Evolutionary conservation across 345 rosid species (phyloP), one percentile per base, ranked within the genome.

Genomic region (Gossypium sturtianum): DNA sequence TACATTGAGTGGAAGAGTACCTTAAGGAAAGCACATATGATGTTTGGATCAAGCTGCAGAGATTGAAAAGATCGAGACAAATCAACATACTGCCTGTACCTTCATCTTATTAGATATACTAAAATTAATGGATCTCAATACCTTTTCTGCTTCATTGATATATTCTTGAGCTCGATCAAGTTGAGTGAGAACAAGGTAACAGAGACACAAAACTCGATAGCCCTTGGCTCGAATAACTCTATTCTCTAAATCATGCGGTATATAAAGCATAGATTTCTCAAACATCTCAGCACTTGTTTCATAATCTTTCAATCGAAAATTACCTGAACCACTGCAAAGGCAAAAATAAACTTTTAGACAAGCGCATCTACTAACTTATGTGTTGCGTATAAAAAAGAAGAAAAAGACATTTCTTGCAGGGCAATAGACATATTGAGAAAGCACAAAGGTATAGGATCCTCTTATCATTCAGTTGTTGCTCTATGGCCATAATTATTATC

Each of bases 211-310:
- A 75, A 93, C 97, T 83, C 98, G 89, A 80, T 89, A 95, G 15
- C 99, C 93, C 86, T 93, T 93, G 66, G 98, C 99, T 75, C 98
- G 85, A 71, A 86, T 84, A 75, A 70, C 83, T 87, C 89, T 89
- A 74, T 84, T 87, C 72, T 91, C 97, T 10, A 84, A 62, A 76
- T 87, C 86, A 82, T 81, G 79, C 45, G 99, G 92, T 76, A 90
- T 82, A 79, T 91, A 95, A 65, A 95, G 98, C 90, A 95, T 82
- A 9, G 99, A 89, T 77, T 91, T 95, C 88, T 95, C 99, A 71
- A 88, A 95, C 90, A 93, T 82, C 82, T 87, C 93, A 52, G 98
- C 96, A 77, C 96, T 85, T 66, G 84, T 86, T 80, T 80, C 88
- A 79, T 87, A 95, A 65, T 95, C 94, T 83, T 95, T 95, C 57